Evolutionary conservation across 108 stramenopile species (phyloP).

Genomic region (Conticribra guillardii): DNA sequence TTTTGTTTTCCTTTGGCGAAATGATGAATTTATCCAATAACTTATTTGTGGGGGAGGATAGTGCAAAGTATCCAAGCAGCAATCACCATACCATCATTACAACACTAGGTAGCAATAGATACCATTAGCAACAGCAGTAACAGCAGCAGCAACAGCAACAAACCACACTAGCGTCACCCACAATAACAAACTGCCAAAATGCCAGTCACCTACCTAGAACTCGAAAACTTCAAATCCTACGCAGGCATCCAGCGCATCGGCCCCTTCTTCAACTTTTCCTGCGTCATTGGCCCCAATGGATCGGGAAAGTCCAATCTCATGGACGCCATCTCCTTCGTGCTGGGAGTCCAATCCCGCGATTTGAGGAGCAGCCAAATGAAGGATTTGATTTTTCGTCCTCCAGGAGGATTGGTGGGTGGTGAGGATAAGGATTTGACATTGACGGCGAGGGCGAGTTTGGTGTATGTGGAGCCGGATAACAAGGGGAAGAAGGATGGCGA

Average conservation of each 20-base stretch:
- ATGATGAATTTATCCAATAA: too few relatives aligned
- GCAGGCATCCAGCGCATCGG: conserved; percentile 92
- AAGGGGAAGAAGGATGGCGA: conserved; percentile 45
- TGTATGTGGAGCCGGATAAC: conserved; percentile 58
- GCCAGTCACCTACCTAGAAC: conserved; percentile 87
- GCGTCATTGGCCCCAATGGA: conserved; percentile 98
- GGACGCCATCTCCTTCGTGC: conserved; percentile 94
- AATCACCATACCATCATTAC: too few relatives aligned
- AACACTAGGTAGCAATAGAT: too few relatives aligned
- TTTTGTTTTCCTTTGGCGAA: too few relatives aligned
- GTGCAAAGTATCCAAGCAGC: too few relatives aligned
- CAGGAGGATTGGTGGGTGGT: conserved; percentile 33
- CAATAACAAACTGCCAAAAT: conserved; percentile 27
- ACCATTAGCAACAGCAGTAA: too few relatives aligned
- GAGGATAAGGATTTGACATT: conserved; percentile 47
- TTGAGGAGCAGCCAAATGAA: conserved; percentile 91
- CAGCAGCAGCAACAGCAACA: too few relatives aligned
- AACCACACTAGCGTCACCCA: too few relatives aligned
- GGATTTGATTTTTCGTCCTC: conserved; percentile 93
- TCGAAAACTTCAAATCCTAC: conserved; percentile 99
- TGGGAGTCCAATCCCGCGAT: conserved; percentile 95
- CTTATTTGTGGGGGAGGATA: too few relatives aligned
- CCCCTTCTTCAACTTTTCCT: conserved; percentile 95
- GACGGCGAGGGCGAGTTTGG: conserved; percentile 72
- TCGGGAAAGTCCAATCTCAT: conserved; percentile 85